Evolutionary conservation across 2,329 filamentous ascomycete genomes (phyloP).

Genomic region (Pseudogymnoascus sp.): DNA sequence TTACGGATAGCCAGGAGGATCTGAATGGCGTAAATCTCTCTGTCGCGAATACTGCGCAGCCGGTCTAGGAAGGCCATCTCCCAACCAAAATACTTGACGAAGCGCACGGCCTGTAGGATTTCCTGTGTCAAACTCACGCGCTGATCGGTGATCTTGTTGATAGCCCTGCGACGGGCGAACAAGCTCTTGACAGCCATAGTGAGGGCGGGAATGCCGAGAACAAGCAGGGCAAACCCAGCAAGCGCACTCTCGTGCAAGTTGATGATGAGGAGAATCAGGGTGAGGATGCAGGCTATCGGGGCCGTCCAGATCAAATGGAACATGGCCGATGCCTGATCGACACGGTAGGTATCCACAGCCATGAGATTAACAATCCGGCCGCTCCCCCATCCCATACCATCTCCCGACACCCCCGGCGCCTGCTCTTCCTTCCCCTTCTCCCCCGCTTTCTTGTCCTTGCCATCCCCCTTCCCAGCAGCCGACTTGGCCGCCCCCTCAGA

Average conservation of each 20-base stretch:
- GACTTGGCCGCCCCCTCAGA: slow-evolving; percentile 34
- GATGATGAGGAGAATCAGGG: slow-evolving; percentile 70
- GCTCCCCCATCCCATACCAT: slow-evolving; percentile 83
- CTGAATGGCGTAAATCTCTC: slow-evolving; percentile 79
- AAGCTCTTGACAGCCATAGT: slow-evolving; percentile 69
- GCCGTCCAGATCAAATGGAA: slow-evolving; percentile 91
- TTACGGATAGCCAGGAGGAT: slow-evolving; percentile 65
- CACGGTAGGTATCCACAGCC: slow-evolving; percentile 88
- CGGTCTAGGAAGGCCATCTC: slow-evolving; percentile 77
- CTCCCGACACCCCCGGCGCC: slow-evolving; percentile 47
- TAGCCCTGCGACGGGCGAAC: slow-evolving; percentile 64
- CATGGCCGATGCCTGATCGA: slow-evolving; percentile 80
- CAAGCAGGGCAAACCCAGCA: slow-evolving; percentile 74
- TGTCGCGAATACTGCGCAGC: slow-evolving; percentile 62
- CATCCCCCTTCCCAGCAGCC: slow-evolving; percentile 36
- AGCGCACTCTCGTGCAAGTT: slow-evolving; percentile 88
- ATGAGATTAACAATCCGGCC: slow-evolving; percentile 88
- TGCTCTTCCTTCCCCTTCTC: slow-evolving; percentile 32
- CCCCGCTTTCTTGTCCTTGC: slow-evolving; percentile 31
- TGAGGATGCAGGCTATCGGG: slow-evolving; percentile 69
- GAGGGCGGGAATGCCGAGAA: slow-evolving; percentile 69
- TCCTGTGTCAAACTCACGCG: slow-evolving; percentile 87
- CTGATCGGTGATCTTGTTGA: slow-evolving; percentile 93
- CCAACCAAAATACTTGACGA: slow-evolving; percentile 97
- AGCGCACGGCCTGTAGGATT: slow-evolving; percentile 81